A percentile compares a stretch with the other conserved stretches of the same genome.
These are phyloP conservation scores for Astrephomene gubernaculifera DNA, from an alignment of 139 green algal genomes.

Conservation along the genomic window DNA sequence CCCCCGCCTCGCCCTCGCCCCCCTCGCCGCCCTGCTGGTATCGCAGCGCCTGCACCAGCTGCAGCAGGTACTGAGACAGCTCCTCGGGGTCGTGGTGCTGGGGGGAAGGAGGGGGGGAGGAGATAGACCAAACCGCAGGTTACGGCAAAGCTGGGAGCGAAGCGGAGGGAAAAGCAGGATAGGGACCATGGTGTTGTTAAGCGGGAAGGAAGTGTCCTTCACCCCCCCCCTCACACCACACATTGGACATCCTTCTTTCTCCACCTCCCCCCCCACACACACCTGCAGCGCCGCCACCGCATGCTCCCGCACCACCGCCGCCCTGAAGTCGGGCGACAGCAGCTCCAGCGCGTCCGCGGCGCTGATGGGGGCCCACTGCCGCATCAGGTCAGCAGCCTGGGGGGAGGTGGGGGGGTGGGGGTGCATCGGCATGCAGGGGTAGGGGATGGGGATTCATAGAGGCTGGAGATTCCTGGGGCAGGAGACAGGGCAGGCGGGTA, in stretches of 20 bases:
- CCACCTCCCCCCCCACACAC: conserved; percentile 74
- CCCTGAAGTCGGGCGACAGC: conserved; percentile 89
- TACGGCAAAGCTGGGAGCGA: not conserved
- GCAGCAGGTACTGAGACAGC: conserved; percentile 92
- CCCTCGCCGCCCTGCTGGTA: no score
- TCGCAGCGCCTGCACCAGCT: conserved; percentile 94
- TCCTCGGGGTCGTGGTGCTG: conserved; percentile 71
- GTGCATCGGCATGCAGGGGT: no score
- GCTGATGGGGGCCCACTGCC: conserved; percentile 86
- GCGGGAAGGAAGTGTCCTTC: not conserved
- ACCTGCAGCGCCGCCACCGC: conserved; percentile 68
- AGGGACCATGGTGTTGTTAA: not conserved
- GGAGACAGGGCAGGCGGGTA: no score
- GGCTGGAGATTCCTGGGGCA: not conserved
- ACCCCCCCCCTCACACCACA: not conserved
- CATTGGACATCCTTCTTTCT: conserved; percentile 28
- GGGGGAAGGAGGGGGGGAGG: not conserved
- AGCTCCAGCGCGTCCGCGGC: conserved; percentile 94
- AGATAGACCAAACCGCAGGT: not conserved
- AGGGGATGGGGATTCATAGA: no score
- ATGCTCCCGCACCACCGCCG: conserved; percentile 71
- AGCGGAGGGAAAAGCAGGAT: no score
- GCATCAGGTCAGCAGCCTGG: conserved; percentile 88
- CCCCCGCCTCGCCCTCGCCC: no score
- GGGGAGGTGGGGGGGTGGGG: not conserved